Evolutionary conservation across 2,329 filamentous ascomycete species (phyloP), one percentile per base, ranked within the genome.

Genomic region (Fusarium paranaense): DNA sequence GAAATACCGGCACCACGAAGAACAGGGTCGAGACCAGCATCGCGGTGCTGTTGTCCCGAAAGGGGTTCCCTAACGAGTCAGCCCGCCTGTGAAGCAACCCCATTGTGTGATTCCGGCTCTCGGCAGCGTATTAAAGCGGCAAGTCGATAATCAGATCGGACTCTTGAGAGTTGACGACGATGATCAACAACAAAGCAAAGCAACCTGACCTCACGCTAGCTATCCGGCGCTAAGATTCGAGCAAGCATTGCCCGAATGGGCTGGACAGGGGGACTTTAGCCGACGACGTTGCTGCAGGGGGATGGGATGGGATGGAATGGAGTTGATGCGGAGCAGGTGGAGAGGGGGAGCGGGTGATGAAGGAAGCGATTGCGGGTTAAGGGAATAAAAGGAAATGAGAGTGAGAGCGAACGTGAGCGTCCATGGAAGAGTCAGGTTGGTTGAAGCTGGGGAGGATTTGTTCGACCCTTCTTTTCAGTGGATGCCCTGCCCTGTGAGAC

Each of bases 11-110:
- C 27, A 63, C 16, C 16, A 61, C 64, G 4, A 78, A 47, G 11
- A 78, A 65, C 47, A 78, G 54, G 13, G 66, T 40, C 20, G 60
- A 61, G 33, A 76, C 14, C 3, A 75, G 38, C 11, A 69, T 11
- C 4, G 47, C 50, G 13, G 20, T 47, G 33, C 37, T 67, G 10
- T 64, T 67, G 33, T 68, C 59, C 42, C 62, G 63, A 16, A 61
- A 72, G 3, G 66, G 64, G 1, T 50, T 57, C 5, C 16, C 64
- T 6, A 30, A 58, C 32, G 68, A 60, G 16, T 27, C 9, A 22
- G 10, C 69, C 22, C 58, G 65, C 14, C 14, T 50, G 6, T 20
- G 38, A 25, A 74, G 65, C 45, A 67, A 58, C 50, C 64, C 72
- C 72, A 74, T 77, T 20, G n/a, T 72, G 16, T 18, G 47, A 50